Percentiles rank a stretch among this genome's conserved stretches.
Evolutionary conservation across 306 rosid genomes (phyloP).

Genomic region (Corylus heterophylla): DNA sequence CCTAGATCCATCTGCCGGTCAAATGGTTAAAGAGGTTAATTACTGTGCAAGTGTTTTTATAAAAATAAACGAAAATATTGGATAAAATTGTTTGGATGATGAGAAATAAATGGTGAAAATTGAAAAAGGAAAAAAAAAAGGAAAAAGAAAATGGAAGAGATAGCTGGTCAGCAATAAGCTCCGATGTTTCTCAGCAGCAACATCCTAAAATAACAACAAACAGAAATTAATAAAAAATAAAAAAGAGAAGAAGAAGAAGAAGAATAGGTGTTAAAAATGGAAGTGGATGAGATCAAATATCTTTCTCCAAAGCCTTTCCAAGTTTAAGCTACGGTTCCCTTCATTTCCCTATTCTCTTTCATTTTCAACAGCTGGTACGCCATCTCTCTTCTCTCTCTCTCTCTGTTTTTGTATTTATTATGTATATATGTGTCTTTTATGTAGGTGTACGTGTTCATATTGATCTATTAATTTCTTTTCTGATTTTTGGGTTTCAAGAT

Average conservation of each 20-base stretch:
- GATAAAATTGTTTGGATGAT: background rate
- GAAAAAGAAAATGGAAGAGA: background rate
- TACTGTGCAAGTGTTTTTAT: background rate
- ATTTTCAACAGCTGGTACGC: slow-evolving; percentile 24
- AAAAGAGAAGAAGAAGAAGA: background rate
- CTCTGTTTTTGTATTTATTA: background rate
- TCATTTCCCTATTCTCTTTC: background rate
- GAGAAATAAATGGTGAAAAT: background rate
- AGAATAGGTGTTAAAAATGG: slow-evolving; percentile 25
- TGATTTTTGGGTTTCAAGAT: slow-evolving; percentile 11
- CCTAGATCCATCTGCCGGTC: background rate
- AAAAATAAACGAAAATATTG: no score
- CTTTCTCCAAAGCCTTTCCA: background rate
- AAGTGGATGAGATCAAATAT: background rate
- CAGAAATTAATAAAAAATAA: slow-evolving; percentile 3
- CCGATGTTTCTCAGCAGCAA: slow-evolving; percentile 77
- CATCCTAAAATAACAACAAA: slow-evolving; percentile 59
- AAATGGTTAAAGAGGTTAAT: background rate
- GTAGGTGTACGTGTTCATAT: slow-evolving; percentile 8
- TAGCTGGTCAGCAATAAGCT: slow-evolving; percentile 78
- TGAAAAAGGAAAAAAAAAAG: background rate
- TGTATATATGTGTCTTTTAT: background rate
- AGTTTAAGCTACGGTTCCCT: background rate
- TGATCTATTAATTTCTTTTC: background rate
- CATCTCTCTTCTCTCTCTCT: slow-evolving; percentile 13